phyloP scores from a whole-genome alignment of 441 rosid species.

The Populus tomentosa region DNA sequence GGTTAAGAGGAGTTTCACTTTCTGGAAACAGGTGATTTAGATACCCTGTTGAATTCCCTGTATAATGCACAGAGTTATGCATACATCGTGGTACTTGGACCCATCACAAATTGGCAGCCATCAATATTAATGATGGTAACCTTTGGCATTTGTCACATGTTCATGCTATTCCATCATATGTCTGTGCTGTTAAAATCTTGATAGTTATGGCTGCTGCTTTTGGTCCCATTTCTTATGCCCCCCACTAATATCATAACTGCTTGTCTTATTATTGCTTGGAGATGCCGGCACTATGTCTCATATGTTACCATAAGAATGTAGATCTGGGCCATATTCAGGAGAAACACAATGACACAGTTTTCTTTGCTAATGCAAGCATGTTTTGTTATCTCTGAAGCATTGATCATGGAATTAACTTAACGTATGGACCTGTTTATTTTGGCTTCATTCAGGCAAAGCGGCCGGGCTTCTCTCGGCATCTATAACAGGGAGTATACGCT shows the following conservation, averaged over 20 bases:
- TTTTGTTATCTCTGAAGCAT: too few relatives aligned
- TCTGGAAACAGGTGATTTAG: conserved; percentile 55
- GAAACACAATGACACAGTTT: too few relatives aligned
- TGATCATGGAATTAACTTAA: not conserved
- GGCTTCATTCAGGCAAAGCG: conserved; percentile 42
- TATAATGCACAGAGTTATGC: too few relatives aligned
- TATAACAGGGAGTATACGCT: conserved; percentile 25
- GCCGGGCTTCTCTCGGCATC: conserved; percentile 28
- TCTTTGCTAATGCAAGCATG: too few relatives aligned
- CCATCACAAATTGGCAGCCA: not conserved
- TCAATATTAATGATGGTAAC: not conserved
- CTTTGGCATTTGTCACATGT: not conserved
- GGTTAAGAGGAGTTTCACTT: conserved; percentile 73
- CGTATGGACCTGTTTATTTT: conserved; percentile 12
- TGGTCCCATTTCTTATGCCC: not conserved
- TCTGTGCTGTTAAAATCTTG: not conserved
- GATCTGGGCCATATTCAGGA: too few relatives aligned
- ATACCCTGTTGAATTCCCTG: not conserved
- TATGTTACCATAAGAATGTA: too few relatives aligned
- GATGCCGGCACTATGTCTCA: too few relatives aligned
- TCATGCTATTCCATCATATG: not conserved
- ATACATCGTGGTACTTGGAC: not conserved
- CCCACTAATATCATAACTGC: not conserved
- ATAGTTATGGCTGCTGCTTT: not conserved
- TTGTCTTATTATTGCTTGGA: not conserved